Base-by-base conservation (phyloP, 1,139 yeast species). In the Kurtzmaniella natalensis region DNA sequence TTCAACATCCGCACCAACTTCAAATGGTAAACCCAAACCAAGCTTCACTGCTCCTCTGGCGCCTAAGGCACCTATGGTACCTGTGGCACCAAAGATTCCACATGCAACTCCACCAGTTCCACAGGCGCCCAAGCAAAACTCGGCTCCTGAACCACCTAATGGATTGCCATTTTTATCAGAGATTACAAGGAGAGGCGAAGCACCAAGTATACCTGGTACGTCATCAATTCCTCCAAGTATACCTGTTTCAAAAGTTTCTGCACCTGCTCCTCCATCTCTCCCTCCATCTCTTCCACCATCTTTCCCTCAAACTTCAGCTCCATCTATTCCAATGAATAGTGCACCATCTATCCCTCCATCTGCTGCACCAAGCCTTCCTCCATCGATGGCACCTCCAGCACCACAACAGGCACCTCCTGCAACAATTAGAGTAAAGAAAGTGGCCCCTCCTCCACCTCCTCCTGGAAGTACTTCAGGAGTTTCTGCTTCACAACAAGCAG, bases 401-500 rank as follows among this genome's bases (percentile, higher is more conserved):
- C 20, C 18, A 17, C n/a, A 17, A 10, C 9, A 21, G n/a, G 20
- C 32, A 16, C 33, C 27, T 27, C 33, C 22, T n/a, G 25, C 21
- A 23, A 28, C 20, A 16, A 20, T 24, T 8, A 37, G 38, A 19
- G 35, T 40, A 15, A 54, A 48, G 26, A 57, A 55, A 32, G 31
- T 51, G 1, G 59, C 65, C 2, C 66, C 70, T 3, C 66, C 66
- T 1, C 64, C 70, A 5, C 64, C 72, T 3, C 64, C 48, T 10
- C 31, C 40, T 13, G 16, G 38, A 15, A 28, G 39, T 4, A 34
- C 48, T 15, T 46, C 56, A 29, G 53, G 52, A 26, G 51, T 71
- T 26, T 70, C 70, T 18, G 67, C 61, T 35, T 70, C 65, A 40
- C 78, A 74, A 45, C 50, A 57, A 28, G 66, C 67, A 1, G 83